Base-by-base conservation (phyloP, 2,329 filamentous ascomycete genomes). In the Aspergillus caelatus region DNA sequence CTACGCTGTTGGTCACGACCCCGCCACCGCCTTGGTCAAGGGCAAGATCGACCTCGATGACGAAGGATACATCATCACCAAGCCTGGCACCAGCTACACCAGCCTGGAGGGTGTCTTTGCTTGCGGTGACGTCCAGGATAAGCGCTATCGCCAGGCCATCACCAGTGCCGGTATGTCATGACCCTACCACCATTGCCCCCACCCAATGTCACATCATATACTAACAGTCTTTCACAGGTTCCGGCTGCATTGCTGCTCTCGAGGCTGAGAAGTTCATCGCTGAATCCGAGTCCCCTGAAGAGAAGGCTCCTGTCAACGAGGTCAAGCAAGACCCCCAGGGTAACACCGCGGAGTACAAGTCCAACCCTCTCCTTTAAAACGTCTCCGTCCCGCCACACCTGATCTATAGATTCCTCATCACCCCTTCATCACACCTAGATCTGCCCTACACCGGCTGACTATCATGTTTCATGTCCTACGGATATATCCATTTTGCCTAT, bases 61-160 rank as follows among this genome's bases (percentile, higher is more conserved):
- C 67, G 94, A 99, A 67, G 93, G 93, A 26, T 99, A 99, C 81
- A 88, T 99, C 64, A 79, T 93, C 71, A 99, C 95, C 62, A 88
- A 91, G 79, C 91, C 95, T 4, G 96, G 95, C 62, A 94, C 93
- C 53, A 93, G 93, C 63, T 85, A 91, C 75, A 99, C 95, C 55
- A 97, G 88, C 79, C 80, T 97, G 7, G 88, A 93, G 76, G 95
- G 95, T 78, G 93, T 99, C 23, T 99, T 97, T 76, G 95, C 95
- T 43, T 95, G 94, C 11, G 95, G 95, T 68, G 95, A 99, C 77
- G 96, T 99, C 11, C 95, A 99, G 84, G 96, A 99, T 79, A 99
- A 98, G 89, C 89, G 90, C 76, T 99, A 99, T 80, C 88, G 95
- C 77, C 95, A 99, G 83, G 95, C 95, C 54, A 96, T 99, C 70